Conservation (phyloP, 2,329 filamentous ascomycete species). For the Huntiella omanensis region DNA sequence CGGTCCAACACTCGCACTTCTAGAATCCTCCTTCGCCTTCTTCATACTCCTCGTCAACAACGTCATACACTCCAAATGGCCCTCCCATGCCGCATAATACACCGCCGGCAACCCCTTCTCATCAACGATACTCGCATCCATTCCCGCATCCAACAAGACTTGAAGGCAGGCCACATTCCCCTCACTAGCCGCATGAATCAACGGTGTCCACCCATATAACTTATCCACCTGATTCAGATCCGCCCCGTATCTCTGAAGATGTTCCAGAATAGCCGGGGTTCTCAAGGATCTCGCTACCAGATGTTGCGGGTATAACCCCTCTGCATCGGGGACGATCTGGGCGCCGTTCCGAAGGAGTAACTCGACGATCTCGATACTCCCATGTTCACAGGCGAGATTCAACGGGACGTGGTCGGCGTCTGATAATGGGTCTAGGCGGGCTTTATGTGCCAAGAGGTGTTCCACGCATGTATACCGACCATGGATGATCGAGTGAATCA, state of each 20-base stretch:
- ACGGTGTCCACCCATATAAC: slow-evolving; percentile 88
- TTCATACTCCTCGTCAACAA: slow-evolving; percentile 45
- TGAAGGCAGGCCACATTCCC: slow-evolving; percentile 79
- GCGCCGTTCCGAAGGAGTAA: slow-evolving; percentile 67
- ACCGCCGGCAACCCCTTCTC: slow-evolving; percentile 87
- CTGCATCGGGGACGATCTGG: slow-evolving; percentile 76
- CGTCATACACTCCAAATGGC: slow-evolving; percentile 84
- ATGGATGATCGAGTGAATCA: slow-evolving; percentile 90
- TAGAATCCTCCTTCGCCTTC: no score
- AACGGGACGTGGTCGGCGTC: slow-evolving; percentile 85
- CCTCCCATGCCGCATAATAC: slow-evolving; percentile 98
- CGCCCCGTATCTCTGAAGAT: slow-evolving; percentile 71
- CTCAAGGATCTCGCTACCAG: slow-evolving; percentile 79
- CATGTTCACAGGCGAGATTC: slow-evolving; percentile 88
- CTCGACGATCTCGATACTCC: slow-evolving; percentile 66
- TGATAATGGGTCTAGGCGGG: slow-evolving; percentile 69
- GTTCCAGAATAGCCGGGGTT: slow-evolving; percentile 56
- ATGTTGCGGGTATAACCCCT: slow-evolving; percentile 93
- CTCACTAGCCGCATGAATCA: slow-evolving; percentile 92
- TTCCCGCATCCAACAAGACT: slow-evolving; percentile 60
- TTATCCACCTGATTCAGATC: slow-evolving; percentile 88
- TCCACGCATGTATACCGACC: slow-evolving; percentile 65
- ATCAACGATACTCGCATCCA: slow-evolving; percentile 61
- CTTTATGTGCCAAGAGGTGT: slow-evolving; percentile 54
- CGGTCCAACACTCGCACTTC: slow-evolving; percentile 18